These are phyloP conservation scores for Penicillium capsulatum DNA, from an alignment of 2,329 filamentous ascomycete genomes.

Conservation along the genomic window DNA sequence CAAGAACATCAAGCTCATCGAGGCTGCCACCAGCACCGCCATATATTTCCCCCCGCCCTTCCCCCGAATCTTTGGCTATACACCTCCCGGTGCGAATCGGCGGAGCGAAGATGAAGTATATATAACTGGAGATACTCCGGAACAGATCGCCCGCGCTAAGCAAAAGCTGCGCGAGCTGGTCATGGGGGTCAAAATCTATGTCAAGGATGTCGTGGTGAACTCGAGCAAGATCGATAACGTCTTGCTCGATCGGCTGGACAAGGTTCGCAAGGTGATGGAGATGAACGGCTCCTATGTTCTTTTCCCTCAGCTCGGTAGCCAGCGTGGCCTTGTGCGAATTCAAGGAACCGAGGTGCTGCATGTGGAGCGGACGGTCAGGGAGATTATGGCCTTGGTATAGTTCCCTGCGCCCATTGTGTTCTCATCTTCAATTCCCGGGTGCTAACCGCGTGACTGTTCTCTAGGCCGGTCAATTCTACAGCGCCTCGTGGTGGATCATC, in stretches of 20 bases:
- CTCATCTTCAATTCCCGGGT: constrained; percentile 5
- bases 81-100: constrained; percentile 72
- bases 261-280: constrained; percentile 96
- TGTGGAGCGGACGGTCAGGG: constrained; percentile 88
- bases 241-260: constrained; percentile 83
- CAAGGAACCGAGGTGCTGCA: constrained; percentile 91
- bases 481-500: constrained; percentile 91
- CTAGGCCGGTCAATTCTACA: constrained; percentile 94
- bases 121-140: constrained; percentile 83
- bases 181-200: constrained; percentile 71
- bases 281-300: constrained; percentile 93
- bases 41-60: constrained; percentile 98
- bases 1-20: constrained; percentile 97
- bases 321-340: constrained; percentile 78
- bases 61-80: constrained; percentile 85
- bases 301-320: constrained; percentile 81
- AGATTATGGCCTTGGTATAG: constrained; percentile 82
- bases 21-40: constrained; percentile 89
- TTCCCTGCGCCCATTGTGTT: not conserved
- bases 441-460: not conserved
- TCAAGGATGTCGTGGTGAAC: constrained; percentile 89
- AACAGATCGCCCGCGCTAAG: constrained; percentile 84
- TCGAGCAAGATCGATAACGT: constrained; percentile 94
- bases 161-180: constrained; percentile 85
- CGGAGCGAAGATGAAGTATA: constrained; percentile 87